Conservation (phyloP, 345 rosid species). For the Citropsis articulata region DNA sequence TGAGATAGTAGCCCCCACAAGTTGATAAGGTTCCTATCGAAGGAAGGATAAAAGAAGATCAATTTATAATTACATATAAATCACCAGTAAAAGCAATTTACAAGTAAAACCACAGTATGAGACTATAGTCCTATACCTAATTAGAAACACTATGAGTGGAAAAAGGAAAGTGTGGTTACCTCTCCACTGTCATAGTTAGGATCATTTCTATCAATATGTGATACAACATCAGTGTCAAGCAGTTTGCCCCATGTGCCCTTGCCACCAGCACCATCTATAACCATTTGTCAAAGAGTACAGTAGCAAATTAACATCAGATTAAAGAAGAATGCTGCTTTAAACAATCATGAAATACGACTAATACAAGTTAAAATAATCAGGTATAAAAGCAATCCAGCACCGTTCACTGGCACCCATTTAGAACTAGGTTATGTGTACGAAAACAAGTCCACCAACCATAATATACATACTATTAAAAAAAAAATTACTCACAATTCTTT, state of each 20-base stretch:
- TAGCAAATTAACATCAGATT: not conserved
- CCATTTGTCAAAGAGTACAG: conserved; percentile 14
- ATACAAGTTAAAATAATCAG: not conserved
- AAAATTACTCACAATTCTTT: not conserved
- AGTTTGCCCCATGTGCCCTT: conserved; percentile 98
- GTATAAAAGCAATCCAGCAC: not conserved
- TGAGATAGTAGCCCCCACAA: conserved; percentile 73
- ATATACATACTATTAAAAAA: not conserved
- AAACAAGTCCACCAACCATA: not conserved
- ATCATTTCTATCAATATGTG: conserved; percentile 76
- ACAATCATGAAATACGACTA: not conserved
- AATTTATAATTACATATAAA: not conserved
- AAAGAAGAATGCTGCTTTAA: not conserved
- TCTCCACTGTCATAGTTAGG: conserved; percentile 99
- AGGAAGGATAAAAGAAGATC: not conserved
- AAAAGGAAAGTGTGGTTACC: conserved; percentile 40
- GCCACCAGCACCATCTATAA: conserved; percentile 94
- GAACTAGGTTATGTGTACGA: not conserved
- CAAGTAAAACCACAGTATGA: not conserved
- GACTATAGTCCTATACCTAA: not conserved
- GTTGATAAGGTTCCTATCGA: conserved; percentile 80
- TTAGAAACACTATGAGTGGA: not conserved
- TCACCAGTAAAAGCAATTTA: not conserved
- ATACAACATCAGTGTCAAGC: conserved; percentile 75
- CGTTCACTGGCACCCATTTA: not conserved